Evolutionary conservation across 345 rosid genomes (phyloP).

Genomic region (Eucalyptus pauciflora): DNA sequence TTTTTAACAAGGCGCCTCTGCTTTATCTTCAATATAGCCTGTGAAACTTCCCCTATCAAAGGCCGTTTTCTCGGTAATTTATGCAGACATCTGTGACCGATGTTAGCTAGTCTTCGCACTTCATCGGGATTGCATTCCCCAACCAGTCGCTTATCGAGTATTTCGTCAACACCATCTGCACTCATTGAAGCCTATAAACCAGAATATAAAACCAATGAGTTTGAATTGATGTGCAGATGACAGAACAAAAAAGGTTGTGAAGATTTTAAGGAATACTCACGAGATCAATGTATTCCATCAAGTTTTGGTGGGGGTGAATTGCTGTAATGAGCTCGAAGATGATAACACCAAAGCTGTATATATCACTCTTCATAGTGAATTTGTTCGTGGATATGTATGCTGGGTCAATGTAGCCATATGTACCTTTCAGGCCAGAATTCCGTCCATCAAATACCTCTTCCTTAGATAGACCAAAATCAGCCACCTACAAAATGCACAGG

Average conservation of each 20-base stretch:
- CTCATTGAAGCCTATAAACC: slow-evolving; percentile 69
- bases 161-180: slow-evolving; percentile 74
- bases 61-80: slow-evolving; percentile 73
- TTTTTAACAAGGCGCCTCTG: slow-evolving; percentile 23
- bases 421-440: slow-evolving; percentile 79
- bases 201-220: background rate
- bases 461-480: slow-evolving; percentile 92
- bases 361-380: slow-evolving; percentile 80
- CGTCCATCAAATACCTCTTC: slow-evolving; percentile 72
- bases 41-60: slow-evolving; percentile 69
- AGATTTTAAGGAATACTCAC: slow-evolving; percentile 23
- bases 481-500: slow-evolving; percentile 38
- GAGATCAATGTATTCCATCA: slow-evolving; percentile 83
- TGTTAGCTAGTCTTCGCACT: slow-evolving; percentile 54
- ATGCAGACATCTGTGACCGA: slow-evolving; percentile 66
- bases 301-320: slow-evolving; percentile 88
- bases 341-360: slow-evolving; percentile 86
- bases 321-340: slow-evolving; percentile 90
- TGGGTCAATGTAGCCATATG: slow-evolving; percentile 92
- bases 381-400: slow-evolving; percentile 68
- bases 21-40: slow-evolving; percentile 64
- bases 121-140: slow-evolving; percentile 54
- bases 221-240: background rate
- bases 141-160: slow-evolving; percentile 57
- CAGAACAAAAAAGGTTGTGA: background rate